Evolutionary conservation across 2,329 filamentous ascomycete genomes (phyloP).

Genomic region (Cyphellophora europaea): DNA sequence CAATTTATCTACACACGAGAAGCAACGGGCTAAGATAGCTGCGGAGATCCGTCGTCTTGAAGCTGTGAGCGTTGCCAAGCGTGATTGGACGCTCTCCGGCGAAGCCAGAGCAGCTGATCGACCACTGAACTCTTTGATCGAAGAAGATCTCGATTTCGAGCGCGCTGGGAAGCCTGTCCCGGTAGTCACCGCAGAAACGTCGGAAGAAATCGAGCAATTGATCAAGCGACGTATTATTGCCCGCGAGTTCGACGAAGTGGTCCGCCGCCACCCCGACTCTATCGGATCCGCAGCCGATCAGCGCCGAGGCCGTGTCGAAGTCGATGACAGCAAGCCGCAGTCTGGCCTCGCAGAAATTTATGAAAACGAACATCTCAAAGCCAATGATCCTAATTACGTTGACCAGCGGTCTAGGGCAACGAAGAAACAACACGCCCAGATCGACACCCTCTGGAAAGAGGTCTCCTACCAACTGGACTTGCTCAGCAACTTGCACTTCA

Average conservation of each 20-base stretch:
- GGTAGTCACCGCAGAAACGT: slow-evolving; percentile 84
- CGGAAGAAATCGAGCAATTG: slow-evolving; percentile 82
- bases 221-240: slow-evolving; percentile 89
- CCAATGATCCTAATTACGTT: slow-evolving; percentile 68
- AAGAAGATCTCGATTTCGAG: slow-evolving; percentile 94
- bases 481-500: slow-evolving; percentile 90
- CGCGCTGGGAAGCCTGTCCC: slow-evolving; percentile 89
- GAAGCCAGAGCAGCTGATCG: slow-evolving; percentile 76
- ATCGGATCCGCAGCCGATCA: slow-evolving; percentile 51
- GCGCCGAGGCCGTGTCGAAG: slow-evolving; percentile 64
- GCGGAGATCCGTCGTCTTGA: slow-evolving; percentile 90
- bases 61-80: slow-evolving; percentile 77
- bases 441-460: slow-evolving; percentile 73
- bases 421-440: slow-evolving; percentile 71
- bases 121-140: slow-evolving; percentile 82
- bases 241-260: slow-evolving; percentile 85
- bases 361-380: slow-evolving; percentile 80
- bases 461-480: slow-evolving; percentile 74
- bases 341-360: slow-evolving; percentile 87
- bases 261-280: slow-evolving; percentile 69
- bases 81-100: slow-evolving; percentile 81
- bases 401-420: slow-evolving; percentile 76
- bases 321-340: slow-evolving; percentile 80
- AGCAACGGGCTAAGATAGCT: slow-evolving; percentile 71
- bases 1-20: slow-evolving; percentile 66